A percentile compares a stretch with the other conserved stretches of the same genome.
Conservation (phyloP, 495 filamentous ascomycete genomes). For the Bacidia rubella region DNA sequence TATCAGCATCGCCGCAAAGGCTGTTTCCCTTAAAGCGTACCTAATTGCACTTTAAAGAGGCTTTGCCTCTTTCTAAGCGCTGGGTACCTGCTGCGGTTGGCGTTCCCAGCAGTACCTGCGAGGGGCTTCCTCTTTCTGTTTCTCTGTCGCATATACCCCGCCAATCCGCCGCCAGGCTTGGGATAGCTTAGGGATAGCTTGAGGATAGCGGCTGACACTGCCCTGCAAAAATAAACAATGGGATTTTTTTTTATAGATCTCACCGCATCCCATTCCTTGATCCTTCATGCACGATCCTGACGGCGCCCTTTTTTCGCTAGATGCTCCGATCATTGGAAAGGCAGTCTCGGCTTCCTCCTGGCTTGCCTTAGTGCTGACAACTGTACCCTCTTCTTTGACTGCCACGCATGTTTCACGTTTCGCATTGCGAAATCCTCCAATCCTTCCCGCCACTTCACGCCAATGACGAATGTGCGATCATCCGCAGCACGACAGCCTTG, state of each 20-base stretch:
- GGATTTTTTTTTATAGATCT: slow-evolving; percentile 1
- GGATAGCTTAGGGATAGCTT: background rate
- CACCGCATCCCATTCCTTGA: background rate
- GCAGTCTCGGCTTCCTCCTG: background rate
- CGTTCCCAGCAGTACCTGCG: background rate
- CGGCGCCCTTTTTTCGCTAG: background rate
- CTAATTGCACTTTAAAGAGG: background rate
- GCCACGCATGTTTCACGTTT: background rate
- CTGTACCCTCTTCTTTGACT: background rate
- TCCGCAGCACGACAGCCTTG: slow-evolving; percentile 1
- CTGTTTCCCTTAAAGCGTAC: background rate
- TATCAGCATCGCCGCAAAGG: background rate
- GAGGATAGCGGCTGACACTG: background rate
- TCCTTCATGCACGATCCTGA: slow-evolving; percentile 1
- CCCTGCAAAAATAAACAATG: background rate
- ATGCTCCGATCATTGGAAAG: background rate
- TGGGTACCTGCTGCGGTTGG: slow-evolving; percentile 3
- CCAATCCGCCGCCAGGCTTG: background rate
- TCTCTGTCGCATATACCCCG: background rate
- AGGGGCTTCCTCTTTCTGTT: background rate
- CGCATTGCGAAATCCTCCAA: background rate
- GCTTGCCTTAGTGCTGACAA: background rate
- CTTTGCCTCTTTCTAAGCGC: background rate
- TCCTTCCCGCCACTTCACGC: no score
- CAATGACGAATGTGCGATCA: background rate